Evolutionary conservation across 2,329 filamentous ascomycete genomes (phyloP), one percentile per base, ranked within the genome.

Genomic region (Fusarium floridanum): DNA sequence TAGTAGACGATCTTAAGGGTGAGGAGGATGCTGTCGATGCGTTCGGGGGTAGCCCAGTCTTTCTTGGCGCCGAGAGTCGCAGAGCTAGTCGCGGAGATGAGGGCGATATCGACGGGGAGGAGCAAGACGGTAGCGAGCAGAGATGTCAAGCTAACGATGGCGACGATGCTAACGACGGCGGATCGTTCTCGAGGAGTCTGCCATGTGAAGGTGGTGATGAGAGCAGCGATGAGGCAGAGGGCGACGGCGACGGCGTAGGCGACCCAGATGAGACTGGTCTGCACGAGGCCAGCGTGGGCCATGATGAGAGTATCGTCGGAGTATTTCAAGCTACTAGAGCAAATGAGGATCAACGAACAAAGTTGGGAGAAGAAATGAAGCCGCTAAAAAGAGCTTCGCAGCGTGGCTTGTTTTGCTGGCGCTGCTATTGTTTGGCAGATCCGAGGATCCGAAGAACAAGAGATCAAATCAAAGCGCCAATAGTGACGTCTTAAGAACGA

Each of bases 1-100:
- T 98, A 98, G 85, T 99, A 99, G 67, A 98, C 93, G 68, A 97
- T 89, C 82, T 94, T 94, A 74, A 99, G 88, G 0, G 94, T 95
- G 72, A 91, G 88, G 17, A 96, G 87, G 65, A 98, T 97, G 72
- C 90, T 89, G 73, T 94, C 89, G 69, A 98, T 91, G 63, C 91
- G 91, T 74, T 93, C 90, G 29, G 94, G 94, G 0, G 94, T 97
- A 12, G 97, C 97, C 97, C 97, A 99, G 77, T 96, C 92, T 83
- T 98, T 98, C 86, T 97, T 97, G 59, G 89, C 89, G 68, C 97
- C 97, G 37, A 93, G 87, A 59, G 91, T 89, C 7, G 92, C 89
- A 65, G 92, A 92, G 16, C 91, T 93, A 0, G 97, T 99, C 8
- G 95, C 95, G 2, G 96, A 98, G 57, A 98, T 93, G 77, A 99